Conservation (phyloP, 208 protist species). For the Novymonas esmeraldas region DNA sequence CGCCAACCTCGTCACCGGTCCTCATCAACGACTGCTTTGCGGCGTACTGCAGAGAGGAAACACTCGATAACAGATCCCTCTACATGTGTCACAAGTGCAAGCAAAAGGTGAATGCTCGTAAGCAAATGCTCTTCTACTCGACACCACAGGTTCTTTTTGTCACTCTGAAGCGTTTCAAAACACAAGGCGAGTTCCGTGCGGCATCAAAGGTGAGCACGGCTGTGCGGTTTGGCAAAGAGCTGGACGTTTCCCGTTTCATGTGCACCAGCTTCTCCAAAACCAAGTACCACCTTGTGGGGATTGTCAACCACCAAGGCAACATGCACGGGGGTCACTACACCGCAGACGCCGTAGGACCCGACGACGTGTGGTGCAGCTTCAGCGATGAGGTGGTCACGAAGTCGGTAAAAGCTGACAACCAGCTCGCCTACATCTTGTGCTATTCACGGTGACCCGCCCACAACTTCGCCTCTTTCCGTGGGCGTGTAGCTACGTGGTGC, state of each 20-base stretch:
- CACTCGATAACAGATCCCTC: conserved; percentile 65
- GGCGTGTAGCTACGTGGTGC: too few relatives aligned
- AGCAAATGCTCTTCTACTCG: conserved; percentile 82
- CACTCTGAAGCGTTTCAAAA: conserved; percentile 85
- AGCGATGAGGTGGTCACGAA: conserved; percentile 77
- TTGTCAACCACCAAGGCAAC: conserved; percentile 92
- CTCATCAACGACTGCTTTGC: conserved; percentile 79
- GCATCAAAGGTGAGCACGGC: conserved; percentile 57
- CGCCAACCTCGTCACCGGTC: conserved; percentile 19
- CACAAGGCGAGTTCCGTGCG: conserved; percentile 77
- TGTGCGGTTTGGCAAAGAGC: conserved; percentile 67
- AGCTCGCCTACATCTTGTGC: conserved; percentile 83
- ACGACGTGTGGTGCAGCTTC: conserved; percentile 84
- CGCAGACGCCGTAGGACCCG: conserved; percentile 49
- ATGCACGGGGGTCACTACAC: conserved; percentile 94
- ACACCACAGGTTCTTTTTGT: conserved; percentile 80
- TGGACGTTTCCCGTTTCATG: conserved; percentile 79
- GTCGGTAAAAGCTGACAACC: conserved; percentile 44
- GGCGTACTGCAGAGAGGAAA: conserved; percentile 77
- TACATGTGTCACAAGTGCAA: conserved; percentile 72
- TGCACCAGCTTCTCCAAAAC: conserved; percentile 47
- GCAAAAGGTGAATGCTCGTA: conserved; percentile 68
- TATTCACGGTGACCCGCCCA: conserved; percentile 47
- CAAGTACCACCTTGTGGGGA: conserved; percentile 75
- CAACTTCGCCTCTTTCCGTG: background rate